Evolutionary conservation across 2,329 filamentous ascomycete genomes (phyloP), one percentile per base, ranked within the genome.

Genomic region (Verticillium nonalfalfae): DNA sequence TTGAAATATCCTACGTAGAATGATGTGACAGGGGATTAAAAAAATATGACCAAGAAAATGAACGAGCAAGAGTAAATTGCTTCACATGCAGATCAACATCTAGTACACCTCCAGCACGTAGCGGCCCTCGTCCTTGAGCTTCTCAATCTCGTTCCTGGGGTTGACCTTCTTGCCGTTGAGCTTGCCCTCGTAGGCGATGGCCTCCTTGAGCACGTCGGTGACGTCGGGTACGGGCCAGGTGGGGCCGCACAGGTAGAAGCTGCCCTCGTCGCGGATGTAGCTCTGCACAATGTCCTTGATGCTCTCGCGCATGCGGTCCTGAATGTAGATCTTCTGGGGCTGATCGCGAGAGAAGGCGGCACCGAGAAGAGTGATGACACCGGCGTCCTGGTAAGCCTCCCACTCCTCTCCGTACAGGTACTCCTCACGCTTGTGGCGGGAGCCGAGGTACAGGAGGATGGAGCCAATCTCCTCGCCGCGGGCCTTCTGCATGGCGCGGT

Each of bases 181-280:
- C 81, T 86, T 87, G 56, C 88, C 91, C 71, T 97, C 90, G 36
- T 81, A 79, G 57, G 86, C 86, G 68, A 98, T 92, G 26, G 94
- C 94, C 82, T 99, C 95, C 83, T 96, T 88, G 62, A 99, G 79
- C 64, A 99, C 95, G 67, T 88, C 88, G 1, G 93, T 97, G 59
- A 99, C 94, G 78, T 99, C 95, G 7, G 95, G 95, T 60, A 99
- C 95, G 13, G 95, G 95, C 95, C 95, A 99, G 1, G 95, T 99
- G 35, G 95, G 95, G 55, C 95, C 95, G 74, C 95, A 99, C 18
- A 99, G 88, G 78, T 99, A 99, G 80, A 99, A 99, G 38, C 90
- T 89, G 61, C 95, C 95, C 69, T 95, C 89, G 67, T 97, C 86
- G 70, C 88, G 81, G 66, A 97, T 86, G 75, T 98, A 98, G 0